Base-by-base conservation (phyloP, 345 rosid genomes). In the Eucalyptus melliodora region DNA sequence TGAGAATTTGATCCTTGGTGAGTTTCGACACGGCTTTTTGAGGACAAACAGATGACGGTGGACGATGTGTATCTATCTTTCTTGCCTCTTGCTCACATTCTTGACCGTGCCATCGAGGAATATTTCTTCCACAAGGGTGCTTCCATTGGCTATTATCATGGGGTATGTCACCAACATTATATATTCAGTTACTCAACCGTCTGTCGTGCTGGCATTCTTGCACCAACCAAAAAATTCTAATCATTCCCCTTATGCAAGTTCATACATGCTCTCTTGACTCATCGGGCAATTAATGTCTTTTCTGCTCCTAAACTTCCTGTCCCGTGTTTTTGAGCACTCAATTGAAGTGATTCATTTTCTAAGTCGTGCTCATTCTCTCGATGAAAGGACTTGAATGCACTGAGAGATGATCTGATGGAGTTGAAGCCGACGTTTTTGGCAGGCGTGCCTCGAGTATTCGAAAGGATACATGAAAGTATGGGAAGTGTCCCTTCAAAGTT, bases 361-460 rank as follows among this genome's bases (percentile, higher is more conserved):
- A 51, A 88, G 17, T 45, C 65, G 19, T 47, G 47, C 60, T 62
- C 44, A 27, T 88, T 88, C 81, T 80, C 40, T 89, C 27, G 86
- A 86, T 62, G 91, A 92, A 91, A 97, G 99, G 95, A 97, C 94
- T 92, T 97, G 93, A 94, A 97, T 91, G 98, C 93, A 89, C 89
- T 98, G 91, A 95, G 96, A 50, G 99, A 97, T 50, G 99, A 97
- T 69, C 83, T 98, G 92, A 93, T 94, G 94, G 99, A 96, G 91
- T 85, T 98, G 95, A 96, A 93, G 94, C 99, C 99, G 11, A 97
- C 99, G 11, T 93, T 96, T 93, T 91, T 98, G 42, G 99, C 98
- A 14, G 99, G 99, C 44, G 99, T 98, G 62, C 99, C 99, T 80
- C 94, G 98, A 90, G 99, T 98, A 30, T 97, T 93, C 34, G 99